Evolutionary conservation across 192 early-diverging fungal genomes (phyloP), one percentile per base, ranked within the genome.

Genomic region (Gorgonomyces haynaldii): DNA sequence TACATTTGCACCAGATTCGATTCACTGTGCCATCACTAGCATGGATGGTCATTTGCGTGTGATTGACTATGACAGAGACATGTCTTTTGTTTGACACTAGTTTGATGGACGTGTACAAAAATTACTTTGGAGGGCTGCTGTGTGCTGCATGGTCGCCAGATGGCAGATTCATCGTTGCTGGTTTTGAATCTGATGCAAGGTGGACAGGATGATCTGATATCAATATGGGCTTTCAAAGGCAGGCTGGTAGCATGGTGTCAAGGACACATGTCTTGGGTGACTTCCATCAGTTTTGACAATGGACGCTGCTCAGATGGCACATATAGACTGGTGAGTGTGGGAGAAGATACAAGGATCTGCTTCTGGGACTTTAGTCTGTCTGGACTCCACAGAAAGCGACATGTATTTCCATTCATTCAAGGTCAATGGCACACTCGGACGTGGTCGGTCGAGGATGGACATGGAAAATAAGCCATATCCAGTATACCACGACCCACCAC

Each of bases 141-240:
- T 95, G 91, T 54, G 81, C 83, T 7, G 70, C 78, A 6, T 98
- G 89, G 88, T 91, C 89, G 53, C 84, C 83, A 7, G 91, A 96
- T 58, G 85, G 84, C 31, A 81, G 76, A 53, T 91, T 60, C 30
- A 41, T 76, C 25, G 44, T 66, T 4, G 67, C 69, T 4, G 70
- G 52, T 58, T 39, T 66, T 15, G 9, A 16, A 13, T 37, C 10
- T 26, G 17, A 21, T 13, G n/a, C 30, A 50, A 50, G 90, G 94
- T 19, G 89, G 90, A 7, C 88, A 98, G 52, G 91, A 98, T 62
- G 90, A 98, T 54, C 52, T 94, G 9, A 65, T 98, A 8, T 85
- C 84, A 0, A 75, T 98, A 12, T 95, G 86, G 88, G 75, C 79
- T 19, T 86, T 89, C 60, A 65, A 76, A 30, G 82, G 83, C 26